Evolutionary conservation across 345 rosid genomes (phyloP), one percentile per base, ranked within the genome.

Genomic region (Leavenworthia alabamica): DNA sequence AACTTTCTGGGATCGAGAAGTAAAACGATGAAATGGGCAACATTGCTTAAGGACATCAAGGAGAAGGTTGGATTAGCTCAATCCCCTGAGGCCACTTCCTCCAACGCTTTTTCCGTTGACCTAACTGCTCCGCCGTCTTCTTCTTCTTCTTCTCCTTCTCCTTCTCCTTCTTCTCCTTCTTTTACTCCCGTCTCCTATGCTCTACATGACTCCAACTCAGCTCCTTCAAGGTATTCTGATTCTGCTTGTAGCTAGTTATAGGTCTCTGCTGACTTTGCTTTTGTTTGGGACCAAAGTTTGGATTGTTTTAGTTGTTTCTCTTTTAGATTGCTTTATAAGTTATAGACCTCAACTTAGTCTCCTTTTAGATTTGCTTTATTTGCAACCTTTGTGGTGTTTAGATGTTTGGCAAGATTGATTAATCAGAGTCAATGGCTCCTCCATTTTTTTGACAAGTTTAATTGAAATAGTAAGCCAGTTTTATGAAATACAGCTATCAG

Each of bases 11-110:
- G 64, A 75, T 75, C 82, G 59, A 67, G 32, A 52, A 76, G 69
- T 75, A 73, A 44, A 82, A 86, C 84, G 75, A 93, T 93, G 99
- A 93, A 89, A 93, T 93, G 99, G 99, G 84, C 65, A 70, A 71
- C 97, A 77, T 81, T 93, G 96, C 92, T 93, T 75, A 87, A 93
- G 86, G 99, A 93, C 77, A 81, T 93, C 40, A 89, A 82, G 84
- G 97, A 89, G 82, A 93, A 84, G 83, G 96, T 93, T 67, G 99
- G 99, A 29, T 84, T 93, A 67, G 70, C 96, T 75, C 96, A 83
- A 78, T 80, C 96, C 59, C 77, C 89, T 28, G 55, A 81, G 36
- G 7, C 88, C 42, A 35, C 65, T 29, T 45, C 77, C 57, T 26
- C 78, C 22, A 23, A 80, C 45, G 10, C 80, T 27, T 56, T 70